Conservation (phyloP, 2,329 filamentous ascomycete genomes). For the Dactylellina haptotyla region DNA sequence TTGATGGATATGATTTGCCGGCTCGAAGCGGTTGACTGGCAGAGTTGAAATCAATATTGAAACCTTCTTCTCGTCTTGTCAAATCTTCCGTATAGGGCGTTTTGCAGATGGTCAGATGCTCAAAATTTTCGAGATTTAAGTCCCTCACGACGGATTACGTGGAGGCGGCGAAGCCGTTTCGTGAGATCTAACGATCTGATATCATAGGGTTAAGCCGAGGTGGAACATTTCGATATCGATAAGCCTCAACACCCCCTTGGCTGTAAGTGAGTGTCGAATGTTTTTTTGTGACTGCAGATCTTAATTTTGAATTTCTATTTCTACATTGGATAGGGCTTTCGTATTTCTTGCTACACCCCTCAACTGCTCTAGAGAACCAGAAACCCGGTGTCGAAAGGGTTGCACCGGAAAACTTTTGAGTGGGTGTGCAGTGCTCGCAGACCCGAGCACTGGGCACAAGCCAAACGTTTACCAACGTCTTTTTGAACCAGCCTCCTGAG, state of each 20-base stretch:
- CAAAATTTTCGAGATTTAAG: constrained; percentile 19
- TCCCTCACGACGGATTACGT: constrained; percentile 20
- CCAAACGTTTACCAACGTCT: constrained; percentile 33
- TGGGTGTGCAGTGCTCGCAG: constrained; percentile 18
- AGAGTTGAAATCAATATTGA: constrained; percentile 33
- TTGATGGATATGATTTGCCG: constrained; percentile 50
- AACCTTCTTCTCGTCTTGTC: background rate
- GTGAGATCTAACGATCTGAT: constrained; percentile 34
- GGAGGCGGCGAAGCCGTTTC: constrained; percentile 38
- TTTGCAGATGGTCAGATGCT: constrained; percentile 50
- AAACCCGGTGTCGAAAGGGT: constrained; percentile 9
- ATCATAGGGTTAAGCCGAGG: constrained; percentile 16
- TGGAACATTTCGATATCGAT: constrained; percentile 35
- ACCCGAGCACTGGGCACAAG: constrained; percentile 19
- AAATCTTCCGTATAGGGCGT: constrained; percentile 25
- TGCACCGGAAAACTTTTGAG: constrained; percentile 10
- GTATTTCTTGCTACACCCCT: background rate
- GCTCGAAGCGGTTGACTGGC: constrained; percentile 38
- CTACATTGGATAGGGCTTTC: constrained; percentile 6
- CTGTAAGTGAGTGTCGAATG: background rate
- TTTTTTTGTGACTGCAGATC: constrained; percentile 1
- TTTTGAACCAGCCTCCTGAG: constrained; percentile 30
- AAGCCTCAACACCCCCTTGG: constrained; percentile 9
- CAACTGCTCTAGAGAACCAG: constrained; percentile 3
- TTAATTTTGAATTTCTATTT: background rate